Percentiles rank a stretch among this genome's conserved stretches.
Evolutionary conservation across 2,329 filamentous ascomycete genomes (phyloP).

Genomic region (Immersiporthe knoxdaviesiana): DNA sequence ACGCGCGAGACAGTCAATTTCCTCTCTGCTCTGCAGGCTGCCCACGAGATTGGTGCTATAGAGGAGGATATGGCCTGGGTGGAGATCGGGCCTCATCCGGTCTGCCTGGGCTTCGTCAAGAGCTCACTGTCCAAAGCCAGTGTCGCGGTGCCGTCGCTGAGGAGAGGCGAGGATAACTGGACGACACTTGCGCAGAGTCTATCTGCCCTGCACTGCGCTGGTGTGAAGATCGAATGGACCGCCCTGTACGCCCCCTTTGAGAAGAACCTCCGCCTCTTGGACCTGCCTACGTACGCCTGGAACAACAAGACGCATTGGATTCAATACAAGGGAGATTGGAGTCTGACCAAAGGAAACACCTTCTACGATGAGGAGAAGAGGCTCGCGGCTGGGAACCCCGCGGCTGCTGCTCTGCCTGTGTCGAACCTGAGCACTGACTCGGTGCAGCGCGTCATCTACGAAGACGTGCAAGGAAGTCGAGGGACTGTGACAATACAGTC

Average conservation of each 20-base stretch:
- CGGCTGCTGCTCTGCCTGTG: background rate
- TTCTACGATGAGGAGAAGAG: conserved; percentile 1
- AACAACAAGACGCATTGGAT: conserved; percentile 76
- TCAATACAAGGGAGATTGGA: background rate
- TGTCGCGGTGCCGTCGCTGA: conserved; percentile 52
- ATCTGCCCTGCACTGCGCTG: conserved; percentile 53
- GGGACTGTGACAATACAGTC: conserved; percentile 2
- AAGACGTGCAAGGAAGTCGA: background rate
- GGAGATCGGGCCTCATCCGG: conserved; percentile 70
- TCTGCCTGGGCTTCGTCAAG: conserved; percentile 65
- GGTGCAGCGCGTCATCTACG: background rate
- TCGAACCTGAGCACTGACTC: background rate
- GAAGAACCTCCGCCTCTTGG: conserved; percentile 59
- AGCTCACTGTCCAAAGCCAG: conserved; percentile 49
- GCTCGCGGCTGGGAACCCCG: background rate
- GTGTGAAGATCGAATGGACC: conserved; percentile 61
- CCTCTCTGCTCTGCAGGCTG: conserved; percentile 45
- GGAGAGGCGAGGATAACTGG: conserved; percentile 60
- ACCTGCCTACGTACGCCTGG: conserved; percentile 68
- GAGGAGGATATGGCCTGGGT: conserved; percentile 49
- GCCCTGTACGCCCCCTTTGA: conserved; percentile 68
- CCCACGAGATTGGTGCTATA: background rate
- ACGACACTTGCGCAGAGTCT: conserved; percentile 53
- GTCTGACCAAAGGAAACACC: conserved; percentile 1
- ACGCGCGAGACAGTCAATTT: conserved; percentile 68